Base-by-base conservation (phyloP, 169 alveolate genomes). In the Pseudocohnilembus persalinus region DNA sequence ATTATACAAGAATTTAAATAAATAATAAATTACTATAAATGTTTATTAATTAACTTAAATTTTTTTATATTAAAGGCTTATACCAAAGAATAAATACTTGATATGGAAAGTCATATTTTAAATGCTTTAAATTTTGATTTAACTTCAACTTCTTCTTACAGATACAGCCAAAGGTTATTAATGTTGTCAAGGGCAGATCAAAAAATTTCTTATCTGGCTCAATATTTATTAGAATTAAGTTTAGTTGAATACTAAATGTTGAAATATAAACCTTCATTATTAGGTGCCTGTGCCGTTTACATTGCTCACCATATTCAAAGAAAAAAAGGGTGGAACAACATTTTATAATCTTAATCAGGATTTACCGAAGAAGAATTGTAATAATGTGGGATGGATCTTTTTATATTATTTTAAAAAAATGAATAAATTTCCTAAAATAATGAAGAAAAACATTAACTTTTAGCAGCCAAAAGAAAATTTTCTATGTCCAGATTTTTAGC, bases 51-150 rank as follows among this genome's bases (percentile, higher is more conserved):
- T 49, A 49, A 49, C 20, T 11, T 49, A 4, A 49, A 11, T 49
- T 20, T 11, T 49, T 20, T 11, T 49, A 4, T 49, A 4, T 20
- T 20, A 49, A 11, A 49, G 68, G 68, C 68, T 20, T 93, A 93
- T 75, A 84, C 82, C 0, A 92, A 90, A 77, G 93, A 92, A 64
- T 88, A 94, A 79, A 85, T 94, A 31, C 77, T 92, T 6, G 78
- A 89, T 72, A 86, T 94, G 88, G 97, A 94, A 84, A 83, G 88
- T 29, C 83, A 81, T 30, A 85, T 94, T 64, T 87, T 94, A 29
- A 83, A 88, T 31, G 81, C 87, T 32, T 86, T 94, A 31, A 91
- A 88, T 81, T 94, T 92, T 88, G 88, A 91, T 81, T 80, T 94
- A 26, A 87, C 92, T 24, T 84, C 82, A 33, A 92, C 95, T 11